Base-by-base conservation (phyloP, 2,329 filamentous ascomycete species). In the Apiospora pterosperma region DNA sequence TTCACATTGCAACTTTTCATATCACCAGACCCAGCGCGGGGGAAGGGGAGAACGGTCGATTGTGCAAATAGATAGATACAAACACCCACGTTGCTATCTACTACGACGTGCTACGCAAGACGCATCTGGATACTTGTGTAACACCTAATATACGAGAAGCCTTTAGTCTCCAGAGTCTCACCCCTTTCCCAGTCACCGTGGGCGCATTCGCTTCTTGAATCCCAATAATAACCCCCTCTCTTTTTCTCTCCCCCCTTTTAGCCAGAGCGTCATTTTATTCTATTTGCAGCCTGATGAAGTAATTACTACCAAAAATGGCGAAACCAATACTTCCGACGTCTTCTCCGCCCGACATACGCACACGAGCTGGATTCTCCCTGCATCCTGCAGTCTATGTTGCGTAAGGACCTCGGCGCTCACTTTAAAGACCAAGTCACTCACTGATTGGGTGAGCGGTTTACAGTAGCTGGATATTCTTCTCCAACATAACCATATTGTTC, bases 401-500 rank as follows among this genome's bases (percentile, higher is more conserved):
- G 34, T 60, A 60, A 36, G 34, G 12, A 8, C 21, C 36, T 19
- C 21, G 16, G 31, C 21, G 16, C 16, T n/a, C 12, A 4, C 11
- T 19, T 6, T 19, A 8, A 5, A 25, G 11, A 28, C 28, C 34
- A 38, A 19, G 23, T 8, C 31, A 36, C 10, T 39, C 5, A 25
- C 58, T 39, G 36, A 60, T 28, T 60, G 34, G 34, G 11, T 21
- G 23, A 36, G 2, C 34, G 58, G n/a, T 36, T 19, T 38, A 67
- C 64, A 85, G 84, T 63, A 85, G 87, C 73, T 97, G 93, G 92
- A 96, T 97, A 70, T 84, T 92, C 69, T 87, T 96, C 75, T 96
- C 92, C 72, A 95, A 92, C 69, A 84, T 87, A 72, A 93, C 94
- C 67, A 96, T 97, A 74, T 81, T 97, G 67, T 96, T 96, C 84